phyloP scores from a whole-genome alignment of 2,329 filamentous ascomycete genomes.

The Meredithiella fracta region DNA sequence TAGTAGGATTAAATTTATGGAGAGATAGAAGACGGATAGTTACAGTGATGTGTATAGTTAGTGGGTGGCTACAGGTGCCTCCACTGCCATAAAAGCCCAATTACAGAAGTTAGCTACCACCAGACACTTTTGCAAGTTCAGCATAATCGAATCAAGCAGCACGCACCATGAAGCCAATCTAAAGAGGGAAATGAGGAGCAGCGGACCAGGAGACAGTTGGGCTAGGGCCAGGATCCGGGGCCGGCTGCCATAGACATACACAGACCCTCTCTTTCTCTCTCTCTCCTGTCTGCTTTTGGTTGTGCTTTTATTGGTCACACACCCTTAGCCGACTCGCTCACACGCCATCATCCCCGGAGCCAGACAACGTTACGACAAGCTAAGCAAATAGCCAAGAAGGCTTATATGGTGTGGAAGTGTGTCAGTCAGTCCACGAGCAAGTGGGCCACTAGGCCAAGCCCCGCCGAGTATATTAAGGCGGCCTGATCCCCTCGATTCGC shows the following conservation, averaged over 20 bases:
- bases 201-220: conserved; percentile 6
- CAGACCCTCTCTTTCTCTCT: background rate
- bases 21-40: too few relatives aligned
- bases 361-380: background rate
- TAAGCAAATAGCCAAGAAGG: background rate
- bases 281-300: too few relatives aligned
- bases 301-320: background rate
- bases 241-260: background rate
- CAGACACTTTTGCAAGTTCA: too few relatives aligned
- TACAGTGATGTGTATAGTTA: too few relatives aligned
- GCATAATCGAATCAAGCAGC: background rate
- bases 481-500: conserved; percentile 3
- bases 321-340: background rate
- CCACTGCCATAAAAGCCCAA: too few relatives aligned
- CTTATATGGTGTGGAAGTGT: background rate
- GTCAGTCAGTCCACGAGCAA: too few relatives aligned
- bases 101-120: too few relatives aligned
- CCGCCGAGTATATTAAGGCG: conserved; percentile 11
- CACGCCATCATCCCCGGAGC: background rate
- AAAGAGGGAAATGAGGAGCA: conserved; percentile 11
- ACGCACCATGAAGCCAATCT: conserved; percentile 6
- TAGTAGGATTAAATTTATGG: too few relatives aligned
- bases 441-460: background rate
- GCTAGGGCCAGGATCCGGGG: background rate
- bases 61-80: too few relatives aligned